Conservation (phyloP, 805 yeast species). For the Komagataella phaffii region DNA sequence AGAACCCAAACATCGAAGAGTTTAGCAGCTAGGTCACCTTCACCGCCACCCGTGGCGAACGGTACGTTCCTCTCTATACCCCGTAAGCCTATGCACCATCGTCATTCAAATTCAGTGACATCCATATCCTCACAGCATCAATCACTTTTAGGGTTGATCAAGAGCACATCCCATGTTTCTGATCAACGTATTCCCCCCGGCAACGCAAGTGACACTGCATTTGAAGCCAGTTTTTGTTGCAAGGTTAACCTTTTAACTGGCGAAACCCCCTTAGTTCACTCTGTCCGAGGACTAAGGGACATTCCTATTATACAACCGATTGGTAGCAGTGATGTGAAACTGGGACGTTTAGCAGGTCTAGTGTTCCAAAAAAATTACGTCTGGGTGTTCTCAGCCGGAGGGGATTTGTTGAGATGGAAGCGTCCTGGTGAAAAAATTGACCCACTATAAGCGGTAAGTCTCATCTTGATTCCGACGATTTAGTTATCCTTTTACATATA, state of each 20-base stretch:
- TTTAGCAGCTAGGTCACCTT: background rate
- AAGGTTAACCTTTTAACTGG: background rate
- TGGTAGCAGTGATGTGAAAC: slow-evolving; percentile 15
- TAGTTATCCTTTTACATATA: background rate
- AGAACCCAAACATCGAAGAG: background rate
- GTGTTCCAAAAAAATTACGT: slow-evolving; percentile 16
- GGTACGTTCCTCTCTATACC: background rate
- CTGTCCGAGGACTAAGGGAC: slow-evolving; percentile 9
- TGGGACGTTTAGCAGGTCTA: slow-evolving; percentile 20
- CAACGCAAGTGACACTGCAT: background rate
- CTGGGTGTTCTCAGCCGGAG: slow-evolving; percentile 23
- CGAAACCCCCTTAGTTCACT: slow-evolving; percentile 11
- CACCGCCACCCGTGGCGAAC: background rate
- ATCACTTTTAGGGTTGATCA: slow-evolving; percentile 14
- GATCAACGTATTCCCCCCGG: background rate
- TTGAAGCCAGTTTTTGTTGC: background rate
- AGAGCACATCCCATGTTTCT: slow-evolving; percentile 1
- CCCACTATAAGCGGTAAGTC: background rate
- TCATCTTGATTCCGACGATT: background rate
- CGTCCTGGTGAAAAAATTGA: slow-evolving; percentile 8
- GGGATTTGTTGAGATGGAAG: slow-evolving; percentile 26
- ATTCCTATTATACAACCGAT: slow-evolving; percentile 20
- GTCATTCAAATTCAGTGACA: slow-evolving; percentile 14
- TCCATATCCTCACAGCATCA: slow-evolving; percentile 13
- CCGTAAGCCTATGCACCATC: background rate